Evolutionary conservation across 805 yeast species (phyloP), one percentile per base, ranked within the genome.

Genomic region (Pichia scutulata): DNA sequence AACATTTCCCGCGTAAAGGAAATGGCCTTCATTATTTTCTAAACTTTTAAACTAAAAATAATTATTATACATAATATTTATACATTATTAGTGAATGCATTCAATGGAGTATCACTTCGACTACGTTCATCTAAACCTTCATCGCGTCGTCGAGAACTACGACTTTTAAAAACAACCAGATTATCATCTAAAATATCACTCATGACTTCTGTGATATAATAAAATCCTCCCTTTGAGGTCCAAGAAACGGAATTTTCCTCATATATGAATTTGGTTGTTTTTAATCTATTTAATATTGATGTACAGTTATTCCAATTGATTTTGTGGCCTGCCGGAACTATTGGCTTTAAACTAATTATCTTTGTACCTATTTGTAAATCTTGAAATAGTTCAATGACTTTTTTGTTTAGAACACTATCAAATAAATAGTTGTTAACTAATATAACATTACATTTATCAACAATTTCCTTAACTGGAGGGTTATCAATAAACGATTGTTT

Each of bases 381-480:
- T 52, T 74, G 71, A 44, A 89, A 74, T 55, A 90, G 67, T 18
- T 63, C 66, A 10, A 87, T 80, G 22, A 89, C 87, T 48, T 77
- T 77, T 47, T 71, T 74, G 56, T 88, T 89, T 59, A 90, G 72
- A 18, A 77, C 73, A n/a, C 82, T 79, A 58, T 87, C 89, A 64
- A 90, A 90, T 14, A 89, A 72, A 63, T 87, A 90, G 63, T 90
- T 90, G 65, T 90, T 90, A 23, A 86, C 82, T 42, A 90, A 69
- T 21, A 90, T 70, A 18, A 89, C 85, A 62, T 87, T 86, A 52
- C 89, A 81, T 39, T 74, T 71, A 16, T 77, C 71, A 46, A 87
- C 74, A 8, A 76, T 70, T 14, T 71, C 66, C 41, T 71, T 67
- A 3, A 89, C 86, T n/a, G 65, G 65, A 7, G 69, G 70, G 59